These are phyloP conservation scores for Polygonum aviculare DNA, from an alignment of 148 eudicot genomes.

Conservation along the genomic window DNA sequence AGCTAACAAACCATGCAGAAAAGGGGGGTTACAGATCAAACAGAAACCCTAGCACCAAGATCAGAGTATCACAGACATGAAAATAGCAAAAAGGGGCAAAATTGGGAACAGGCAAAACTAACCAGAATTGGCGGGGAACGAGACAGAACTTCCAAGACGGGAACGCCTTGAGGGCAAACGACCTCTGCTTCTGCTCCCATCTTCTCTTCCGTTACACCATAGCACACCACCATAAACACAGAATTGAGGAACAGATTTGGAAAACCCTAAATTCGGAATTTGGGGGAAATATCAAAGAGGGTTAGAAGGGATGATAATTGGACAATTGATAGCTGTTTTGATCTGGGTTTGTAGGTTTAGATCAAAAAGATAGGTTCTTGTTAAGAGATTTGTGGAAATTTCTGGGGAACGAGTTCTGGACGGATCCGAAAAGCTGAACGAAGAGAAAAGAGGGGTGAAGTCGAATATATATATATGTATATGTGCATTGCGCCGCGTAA, in stretches of 20 bases:
- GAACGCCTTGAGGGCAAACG: constrained; percentile 19
- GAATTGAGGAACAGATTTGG: background rate
- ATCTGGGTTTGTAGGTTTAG: background rate
- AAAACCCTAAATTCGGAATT: background rate
- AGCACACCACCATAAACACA: constrained; percentile 10
- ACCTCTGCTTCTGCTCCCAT: constrained; percentile 62
- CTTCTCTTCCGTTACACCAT: constrained; percentile 12
- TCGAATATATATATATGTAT: background rate
- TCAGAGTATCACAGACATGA: background rate
- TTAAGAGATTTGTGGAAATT: constrained; percentile 5
- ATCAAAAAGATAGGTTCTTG: background rate
- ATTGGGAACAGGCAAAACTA: background rate
- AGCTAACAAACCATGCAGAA: background rate
- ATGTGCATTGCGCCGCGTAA: background rate
- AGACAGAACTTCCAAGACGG: background rate
- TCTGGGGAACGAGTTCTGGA: background rate
- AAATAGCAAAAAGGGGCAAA: background rate
- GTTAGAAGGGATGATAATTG: background rate
- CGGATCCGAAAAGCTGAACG: constrained; percentile 9
- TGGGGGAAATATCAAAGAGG: background rate
- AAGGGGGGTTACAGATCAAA: background rate
- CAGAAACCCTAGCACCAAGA: background rate
- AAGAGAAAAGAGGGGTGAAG: background rate
- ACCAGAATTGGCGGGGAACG: background rate
- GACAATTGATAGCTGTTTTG: background rate